Evolutionary conservation across 106 monocot genomes (phyloP), one percentile per base, ranked within the genome.

Genomic region (Dendrobium chrysotoxum): DNA sequence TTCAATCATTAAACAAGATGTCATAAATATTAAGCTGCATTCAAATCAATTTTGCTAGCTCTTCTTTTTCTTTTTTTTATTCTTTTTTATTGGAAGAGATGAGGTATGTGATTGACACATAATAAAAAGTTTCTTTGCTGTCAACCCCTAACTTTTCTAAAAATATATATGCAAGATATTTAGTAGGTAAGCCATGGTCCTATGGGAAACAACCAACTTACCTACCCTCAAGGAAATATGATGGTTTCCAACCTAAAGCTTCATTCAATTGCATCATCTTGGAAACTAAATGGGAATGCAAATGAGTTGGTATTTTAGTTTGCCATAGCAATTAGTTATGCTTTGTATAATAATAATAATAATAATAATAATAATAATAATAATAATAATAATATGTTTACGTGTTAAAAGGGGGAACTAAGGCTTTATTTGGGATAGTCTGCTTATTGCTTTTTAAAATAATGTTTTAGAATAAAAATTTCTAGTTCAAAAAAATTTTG

Each of bases 111-210:
- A 38, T 70, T 65, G 64, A 65, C 23, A 65, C 64, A 65, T 65
- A 26, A 65, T 65, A 11, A 25, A 65, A n/a, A 25, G 26, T 25
- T 65, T 23, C n/a, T 65, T 3, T 28, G 31, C 11, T 65, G 70
- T 70, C 70, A 70, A 35, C 28, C 31, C n/a, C 70, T 35, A 13
- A 31, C 70, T 70, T 70, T 70, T 30, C 35, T 70, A 35, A 65
- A 23, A 71, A 38, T 71, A 16, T 16, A 71, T 4, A 71, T 35
- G 4, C 80, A 82, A 70, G 75, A 77, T 72, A 77, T 82, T 79
- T 77, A 80, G 80, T 85, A 81, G 88, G 88, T 88, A 83, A 88
- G 66, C 83, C 23, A 72, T 81, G 67, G 53, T 80, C 88, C 80
- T 85, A 80, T 40, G 80, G 77, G 66, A 30, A 78, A 83, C 88